Evolutionary conservation across 1,284 basidiomycete species (phyloP).

Genomic region (Leccinum angustisporum): DNA sequence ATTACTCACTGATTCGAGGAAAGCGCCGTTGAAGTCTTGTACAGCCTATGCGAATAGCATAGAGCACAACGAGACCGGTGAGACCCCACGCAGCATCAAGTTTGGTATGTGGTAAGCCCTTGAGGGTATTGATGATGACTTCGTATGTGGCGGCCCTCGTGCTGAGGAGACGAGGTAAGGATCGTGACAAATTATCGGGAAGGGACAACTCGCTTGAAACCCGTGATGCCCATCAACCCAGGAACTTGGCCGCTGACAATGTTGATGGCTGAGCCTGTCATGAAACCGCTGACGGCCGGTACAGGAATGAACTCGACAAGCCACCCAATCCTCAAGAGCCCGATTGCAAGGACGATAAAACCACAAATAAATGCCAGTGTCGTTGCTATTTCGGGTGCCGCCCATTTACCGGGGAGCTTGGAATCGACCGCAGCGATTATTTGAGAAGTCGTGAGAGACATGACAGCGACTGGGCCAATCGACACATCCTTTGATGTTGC

Average conservation of each 20-base stretch:
- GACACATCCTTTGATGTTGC: constrained; percentile 96
- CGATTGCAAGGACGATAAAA: constrained; percentile 90
- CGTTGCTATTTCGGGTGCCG: constrained; percentile 77
- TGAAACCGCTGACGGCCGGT: constrained; percentile 91
- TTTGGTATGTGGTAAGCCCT: constrained; percentile 69
- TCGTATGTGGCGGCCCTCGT: constrained; percentile 83
- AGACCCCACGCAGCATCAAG: constrained; percentile 93
- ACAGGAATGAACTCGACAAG: constrained; percentile 93
- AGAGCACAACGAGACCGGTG: constrained; percentile 72
- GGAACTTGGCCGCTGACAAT: constrained; percentile 89
- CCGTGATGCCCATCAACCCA: constrained; percentile 80
- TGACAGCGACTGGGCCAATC: constrained; percentile 97
- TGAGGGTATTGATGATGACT: constrained; percentile 92
- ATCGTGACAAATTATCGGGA: not conserved
- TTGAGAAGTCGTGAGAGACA: constrained; percentile 89
- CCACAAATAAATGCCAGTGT: constrained; percentile 88
- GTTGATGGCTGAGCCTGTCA: constrained; percentile 89
- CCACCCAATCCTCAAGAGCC: constrained; percentile 90
- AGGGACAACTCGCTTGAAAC: constrained; percentile 66
- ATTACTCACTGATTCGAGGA: constrained; percentile 58
- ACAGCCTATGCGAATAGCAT: constrained; percentile 71
- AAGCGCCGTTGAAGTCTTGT: constrained; percentile 60
- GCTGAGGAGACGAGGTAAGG: constrained; percentile 37
- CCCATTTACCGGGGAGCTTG: constrained; percentile 54
- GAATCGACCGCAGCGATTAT: constrained; percentile 70